These are phyloP conservation scores for Ascochyta pisi DNA, from an alignment of 2,329 filamentous ascomycete genomes.

Conservation along the genomic window DNA sequence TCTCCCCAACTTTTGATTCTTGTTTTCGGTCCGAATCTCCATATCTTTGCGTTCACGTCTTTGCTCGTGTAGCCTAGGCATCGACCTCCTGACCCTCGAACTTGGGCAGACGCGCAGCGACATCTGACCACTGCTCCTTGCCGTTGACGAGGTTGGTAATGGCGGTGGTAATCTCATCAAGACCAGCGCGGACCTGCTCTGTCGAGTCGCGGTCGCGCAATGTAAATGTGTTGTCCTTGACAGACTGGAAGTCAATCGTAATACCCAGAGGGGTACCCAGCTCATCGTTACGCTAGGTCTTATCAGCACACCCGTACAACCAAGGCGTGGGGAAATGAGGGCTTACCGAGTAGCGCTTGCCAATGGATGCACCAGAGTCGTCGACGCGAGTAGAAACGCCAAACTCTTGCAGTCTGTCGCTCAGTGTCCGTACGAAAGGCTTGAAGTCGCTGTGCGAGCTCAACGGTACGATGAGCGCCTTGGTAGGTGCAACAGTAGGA, in stretches of 20 bases:
- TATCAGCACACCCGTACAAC: conserved; percentile 24
- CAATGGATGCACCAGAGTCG: conserved; percentile 88
- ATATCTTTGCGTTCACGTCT: neutral
- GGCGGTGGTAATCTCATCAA: conserved; percentile 80
- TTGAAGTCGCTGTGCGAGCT: conserved; percentile 82
- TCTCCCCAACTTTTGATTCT: conserved; percentile 4
- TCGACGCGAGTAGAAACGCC: conserved; percentile 87
- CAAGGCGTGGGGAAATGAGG: too few species aligned
- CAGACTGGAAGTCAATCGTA: conserved; percentile 93
- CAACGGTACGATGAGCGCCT: conserved; percentile 90
- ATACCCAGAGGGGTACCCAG: conserved; percentile 92
- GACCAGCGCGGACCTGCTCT: conserved; percentile 83
- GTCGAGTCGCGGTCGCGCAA: conserved; percentile 87
- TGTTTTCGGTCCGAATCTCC: conserved; percentile 3
- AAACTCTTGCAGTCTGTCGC: conserved; percentile 75
- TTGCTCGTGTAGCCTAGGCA: conserved; percentile 8
- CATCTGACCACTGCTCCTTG: conserved; percentile 71
- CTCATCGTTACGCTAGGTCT: conserved; percentile 80
- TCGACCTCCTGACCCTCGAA: conserved; percentile 66
- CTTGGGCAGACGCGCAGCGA: conserved; percentile 78
- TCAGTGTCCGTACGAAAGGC: conserved; percentile 76
- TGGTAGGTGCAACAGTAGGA: conserved; percentile 84
- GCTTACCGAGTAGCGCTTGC: conserved; percentile 74
- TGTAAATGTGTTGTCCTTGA: conserved; percentile 86
- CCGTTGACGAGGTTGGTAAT: conserved; percentile 70